Conservation (phyloP, 2,329 filamentous ascomycete species). For the Chrysosporium queenslandicum region DNA sequence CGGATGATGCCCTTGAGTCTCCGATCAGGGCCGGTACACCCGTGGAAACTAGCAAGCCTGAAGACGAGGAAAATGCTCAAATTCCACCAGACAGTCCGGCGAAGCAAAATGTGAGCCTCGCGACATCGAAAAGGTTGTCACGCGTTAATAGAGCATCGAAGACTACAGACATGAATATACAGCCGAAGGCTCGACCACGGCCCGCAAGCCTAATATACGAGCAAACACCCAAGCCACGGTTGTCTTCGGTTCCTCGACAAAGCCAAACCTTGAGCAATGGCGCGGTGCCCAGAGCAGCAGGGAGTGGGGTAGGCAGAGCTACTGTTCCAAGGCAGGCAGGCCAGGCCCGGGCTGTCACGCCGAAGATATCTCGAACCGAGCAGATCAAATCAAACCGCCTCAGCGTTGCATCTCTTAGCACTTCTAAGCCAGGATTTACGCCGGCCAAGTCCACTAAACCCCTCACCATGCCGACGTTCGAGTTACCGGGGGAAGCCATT, state of each 20-base stretch:
- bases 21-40: slow-evolving; percentile 9
- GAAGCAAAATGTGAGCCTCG: background rate
- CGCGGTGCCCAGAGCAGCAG: background rate
- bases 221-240: background rate
- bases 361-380: background rate
- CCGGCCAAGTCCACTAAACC: slow-evolving; percentile 43
- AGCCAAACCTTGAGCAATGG: background rate
- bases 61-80: too few relatives aligned
- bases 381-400: background rate
- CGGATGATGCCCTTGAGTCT: slow-evolving; percentile 22
- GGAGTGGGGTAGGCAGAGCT: background rate
- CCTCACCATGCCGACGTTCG: slow-evolving; percentile 42
- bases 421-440: slow-evolving; percentile 42
- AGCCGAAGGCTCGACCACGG: background rate
- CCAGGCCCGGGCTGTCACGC: background rate
- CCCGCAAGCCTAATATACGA: background rate
- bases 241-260: background rate
- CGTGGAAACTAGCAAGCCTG: background rate
- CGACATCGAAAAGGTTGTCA: background rate
- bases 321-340: background rate
- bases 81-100: background rate
- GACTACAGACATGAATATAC: background rate
- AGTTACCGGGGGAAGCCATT: slow-evolving; percentile 45
- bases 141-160: background rate
- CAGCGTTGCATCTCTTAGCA: slow-evolving; percentile 21